Base-by-base conservation (phyloP, 768 basidiomycete species). In the Clitopilus passeckerianus region DNA sequence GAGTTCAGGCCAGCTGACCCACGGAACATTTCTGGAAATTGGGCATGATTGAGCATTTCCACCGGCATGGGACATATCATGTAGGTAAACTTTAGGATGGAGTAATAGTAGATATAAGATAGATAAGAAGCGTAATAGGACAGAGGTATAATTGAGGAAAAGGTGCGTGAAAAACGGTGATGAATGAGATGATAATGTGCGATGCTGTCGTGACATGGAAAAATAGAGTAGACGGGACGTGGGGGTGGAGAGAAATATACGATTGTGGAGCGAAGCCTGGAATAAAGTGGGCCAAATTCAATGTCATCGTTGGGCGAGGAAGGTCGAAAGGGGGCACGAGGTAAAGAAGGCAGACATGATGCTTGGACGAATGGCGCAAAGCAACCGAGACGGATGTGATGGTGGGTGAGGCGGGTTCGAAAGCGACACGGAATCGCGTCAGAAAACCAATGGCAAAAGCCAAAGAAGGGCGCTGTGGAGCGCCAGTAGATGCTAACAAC, bases 401-500 rank as follows among this genome's bases (percentile, higher is more conserved):
- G 35, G 54, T 33, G 34, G 34, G 54, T 18, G 54, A 22, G 37
- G 14, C 37, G 37, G 37, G 37, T 15, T 41, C 14, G 30, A 18
- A 23, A 22, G 33, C n/a, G 30, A 34, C 30, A 37, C 46, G 23
- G 54, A 5, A 55, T 55, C 27, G 27, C 35, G 53, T 20, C 44
- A 20, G 54, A 46, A 34, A 52, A 24, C 54, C 37, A 41, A 16
- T 53, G 37, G 46, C 54, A 54, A 9, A 56, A 37, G 61, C 61
- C 30, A 56, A 59, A 59, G 63, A 64, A 54, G 65, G 66, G 62
- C 53, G 69, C 56, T 57, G 58, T 56, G 53, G 30, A 66, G 66
- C 54, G 54, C 14, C 27, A 15, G 34, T 33, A 61, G 74, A 66
- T 67, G 72, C 71, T 80, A 84, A 71, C 90, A 91, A 69, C 90